Evolutionary conservation across 257 asterid species (phyloP).

Genomic region (Eustoma russellianum): DNA sequence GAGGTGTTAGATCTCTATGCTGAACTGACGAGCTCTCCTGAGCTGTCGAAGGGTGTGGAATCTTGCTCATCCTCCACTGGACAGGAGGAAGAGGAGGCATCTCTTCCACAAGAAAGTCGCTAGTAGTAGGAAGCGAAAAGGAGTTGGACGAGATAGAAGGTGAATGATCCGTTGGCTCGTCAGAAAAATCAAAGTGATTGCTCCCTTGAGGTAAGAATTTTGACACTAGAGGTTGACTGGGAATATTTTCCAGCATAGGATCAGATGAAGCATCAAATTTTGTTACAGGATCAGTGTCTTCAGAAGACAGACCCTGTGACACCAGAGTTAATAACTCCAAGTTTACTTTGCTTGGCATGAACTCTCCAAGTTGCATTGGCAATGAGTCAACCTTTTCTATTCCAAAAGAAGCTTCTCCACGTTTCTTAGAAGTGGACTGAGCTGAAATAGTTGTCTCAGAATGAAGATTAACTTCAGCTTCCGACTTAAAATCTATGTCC

Average conservation of each 20-base stretch:
- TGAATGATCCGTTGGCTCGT: constrained; percentile 18
- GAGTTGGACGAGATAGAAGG: constrained; percentile 25
- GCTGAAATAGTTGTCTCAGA: constrained; percentile 10
- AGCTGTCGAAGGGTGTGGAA: constrained; percentile 35
- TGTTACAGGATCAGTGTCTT: constrained; percentile 21
- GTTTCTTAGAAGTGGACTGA: constrained; percentile 23
- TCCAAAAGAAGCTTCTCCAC: constrained; percentile 26
- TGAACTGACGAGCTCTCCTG: constrained; percentile 21
- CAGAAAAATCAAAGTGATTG: constrained; percentile 21
- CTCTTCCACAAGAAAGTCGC: constrained; percentile 33
- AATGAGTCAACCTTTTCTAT: constrained; percentile 28
- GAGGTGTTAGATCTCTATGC: constrained; percentile 4
- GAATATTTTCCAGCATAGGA: constrained; percentile 15
- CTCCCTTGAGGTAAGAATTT: constrained; percentile 23
- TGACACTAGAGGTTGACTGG: constrained; percentile 20
- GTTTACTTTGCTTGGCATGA: constrained; percentile 12
- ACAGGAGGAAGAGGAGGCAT: constrained; percentile 92
- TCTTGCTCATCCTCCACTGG: constrained; percentile 80
- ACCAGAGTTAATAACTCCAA: constrained; percentile 19
- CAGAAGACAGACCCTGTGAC: constrained; percentile 21
- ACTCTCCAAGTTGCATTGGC: constrained; percentile 18
- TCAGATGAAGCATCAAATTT: constrained; percentile 12
- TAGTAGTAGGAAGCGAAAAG: constrained; percentile 22
- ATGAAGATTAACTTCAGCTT: constrained; percentile 21
- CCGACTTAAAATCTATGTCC: constrained; percentile 15